A percentile compares a stretch with the other conserved stretches of the same genome.
Evolutionary conservation across 2,329 filamentous ascomycete genomes (phyloP).

Genomic region (Xylariaceae sp.): DNA sequence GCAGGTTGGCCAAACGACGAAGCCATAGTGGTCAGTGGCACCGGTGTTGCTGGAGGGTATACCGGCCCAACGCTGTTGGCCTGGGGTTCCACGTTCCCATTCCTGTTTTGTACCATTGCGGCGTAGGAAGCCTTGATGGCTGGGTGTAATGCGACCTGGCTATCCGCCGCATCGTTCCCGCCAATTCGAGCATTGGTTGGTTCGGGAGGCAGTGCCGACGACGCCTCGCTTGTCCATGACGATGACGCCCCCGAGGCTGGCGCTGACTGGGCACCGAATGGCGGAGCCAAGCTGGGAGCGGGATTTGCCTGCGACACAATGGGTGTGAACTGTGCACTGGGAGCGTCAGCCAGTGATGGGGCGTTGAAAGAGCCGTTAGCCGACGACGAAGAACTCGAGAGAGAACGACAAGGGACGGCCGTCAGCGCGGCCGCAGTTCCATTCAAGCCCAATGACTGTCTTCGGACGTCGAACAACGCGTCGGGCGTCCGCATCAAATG

Average conservation of each 20-base stretch:
- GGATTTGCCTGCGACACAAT: slow-evolving; percentile 2
- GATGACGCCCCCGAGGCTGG: slow-evolving; percentile 4
- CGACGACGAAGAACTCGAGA: slow-evolving; percentile 8
- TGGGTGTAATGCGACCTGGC: slow-evolving; percentile 25
- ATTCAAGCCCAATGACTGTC: slow-evolving; percentile 19
- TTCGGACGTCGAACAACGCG: slow-evolving; percentile 30
- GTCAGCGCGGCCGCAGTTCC: slow-evolving; percentile 9
- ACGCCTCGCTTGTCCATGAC: neutral
- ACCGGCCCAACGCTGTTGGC: slow-evolving; percentile 2
- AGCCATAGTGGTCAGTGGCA: slow-evolving; percentile 2
- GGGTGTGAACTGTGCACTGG: slow-evolving; percentile 1
- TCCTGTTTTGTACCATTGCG: slow-evolving; percentile 25
- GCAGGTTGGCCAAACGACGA: slow-evolving; percentile 5
- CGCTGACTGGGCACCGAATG: slow-evolving; percentile 6
- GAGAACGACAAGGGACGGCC: slow-evolving; percentile 14
- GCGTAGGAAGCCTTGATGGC: slow-evolving; percentile 30
- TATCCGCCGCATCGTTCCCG: no score
- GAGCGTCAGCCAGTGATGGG: slow-evolving; percentile 1
- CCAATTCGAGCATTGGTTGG: slow-evolving; percentile 6
- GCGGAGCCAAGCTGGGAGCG: neutral
- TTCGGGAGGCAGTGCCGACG: neutral
- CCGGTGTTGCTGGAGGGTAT: slow-evolving; percentile 4
- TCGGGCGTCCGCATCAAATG: slow-evolving; percentile 41
- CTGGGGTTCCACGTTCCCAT: slow-evolving; percentile 13
- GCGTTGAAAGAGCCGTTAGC: neutral